Evolutionary conservation across 2,329 filamentous ascomycete species (phyloP), one percentile per base, ranked within the genome.

Genomic region (Raffaelea deltoideospora): DNA sequence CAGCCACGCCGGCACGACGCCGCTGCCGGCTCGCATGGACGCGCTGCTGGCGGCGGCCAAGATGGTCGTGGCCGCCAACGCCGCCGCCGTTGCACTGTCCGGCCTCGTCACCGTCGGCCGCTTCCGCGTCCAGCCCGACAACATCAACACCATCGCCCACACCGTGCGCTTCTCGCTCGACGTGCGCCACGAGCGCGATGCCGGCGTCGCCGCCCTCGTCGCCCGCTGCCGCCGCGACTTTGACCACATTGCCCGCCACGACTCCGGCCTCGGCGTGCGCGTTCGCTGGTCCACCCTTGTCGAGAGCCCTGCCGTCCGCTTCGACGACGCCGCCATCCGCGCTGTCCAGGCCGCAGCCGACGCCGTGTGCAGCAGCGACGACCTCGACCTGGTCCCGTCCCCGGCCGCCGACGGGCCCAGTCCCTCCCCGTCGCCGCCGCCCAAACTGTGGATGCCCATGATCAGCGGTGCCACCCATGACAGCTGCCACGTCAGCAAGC

Each of bases 1-100:
- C 46, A 70, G 71, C 14, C 81, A 86, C 49, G 83, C 81, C 0
- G 81, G 81, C 2, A 84, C 81, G 0, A 87, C 81, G 0, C 73
- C 76, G 0, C 48, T 59, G 7, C 40, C 43, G 0, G 48, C 50
- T 0, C 44, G 54, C 10, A 47, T 45, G 2, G 54, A 57, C 26
- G 42, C 54, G 2, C 29, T 59, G 27, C 47, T 56, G 10, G 45
- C 46, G 3, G 50, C 53, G 1, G 48, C 54, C 11, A 51, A 50
- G 35, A 57, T 59, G 53, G 52, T 59, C 33, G 47, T 45, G 3
- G 44, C 46, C 1, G 47, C 47, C 0, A 51, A 56, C 26, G 33
- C 28, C 2, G 33, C 52, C 2, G 53, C 51, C n/a, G 7, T 17
- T 5, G 28, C 28, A 4, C 7, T 8, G 2, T 6, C 7, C 1